These are phyloP conservation scores for Coemansia sp. DNA, from an alignment of 192 early-diverging fungal species.

Conservation along the genomic window DNA sequence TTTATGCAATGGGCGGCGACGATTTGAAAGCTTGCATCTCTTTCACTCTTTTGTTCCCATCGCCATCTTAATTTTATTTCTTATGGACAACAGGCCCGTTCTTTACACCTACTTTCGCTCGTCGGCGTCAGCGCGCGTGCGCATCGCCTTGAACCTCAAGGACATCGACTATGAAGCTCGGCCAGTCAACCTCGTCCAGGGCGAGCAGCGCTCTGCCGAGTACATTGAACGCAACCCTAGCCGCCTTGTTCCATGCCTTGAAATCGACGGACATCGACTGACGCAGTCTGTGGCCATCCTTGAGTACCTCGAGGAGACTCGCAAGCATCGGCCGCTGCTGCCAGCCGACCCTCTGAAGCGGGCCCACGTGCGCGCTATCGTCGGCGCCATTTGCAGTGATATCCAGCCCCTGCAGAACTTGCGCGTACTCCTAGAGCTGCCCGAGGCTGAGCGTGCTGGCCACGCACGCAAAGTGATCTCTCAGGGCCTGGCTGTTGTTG, in stretches of 20 bases:
- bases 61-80: not conserved
- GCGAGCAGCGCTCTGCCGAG: slow-evolving; percentile 63
- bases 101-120: slow-evolving; percentile 74
- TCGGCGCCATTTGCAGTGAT: slow-evolving; percentile 70
- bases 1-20: slow-evolving; percentile 26
- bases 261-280: slow-evolving; percentile 57
- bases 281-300: slow-evolving; percentile 76
- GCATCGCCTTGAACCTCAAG: slow-evolving; percentile 75
- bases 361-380: slow-evolving; percentile 69
- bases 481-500: slow-evolving; percentile 64
- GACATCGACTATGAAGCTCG: slow-evolving; percentile 63
- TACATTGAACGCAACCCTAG: slow-evolving; percentile 67
- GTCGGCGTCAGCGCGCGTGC: slow-evolving; percentile 70
- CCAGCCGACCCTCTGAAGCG: slow-evolving; percentile 66
- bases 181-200: slow-evolving; percentile 68
- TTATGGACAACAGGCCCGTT: slow-evolving; percentile 55
- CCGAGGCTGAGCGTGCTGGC: slow-evolving; percentile 40
- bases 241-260: slow-evolving; percentile 65
- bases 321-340: slow-evolving; percentile 64
- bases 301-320: slow-evolving; percentile 84
- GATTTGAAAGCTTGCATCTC: too few species aligned
- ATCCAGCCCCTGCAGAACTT: slow-evolving; percentile 89
- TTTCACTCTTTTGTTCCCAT: too few species aligned
- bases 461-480: slow-evolving; percentile 56
- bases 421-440: slow-evolving; percentile 63